Evolutionary conservation across 441 rosid genomes (phyloP).

Genomic region (Flueggea neowawraea): DNA sequence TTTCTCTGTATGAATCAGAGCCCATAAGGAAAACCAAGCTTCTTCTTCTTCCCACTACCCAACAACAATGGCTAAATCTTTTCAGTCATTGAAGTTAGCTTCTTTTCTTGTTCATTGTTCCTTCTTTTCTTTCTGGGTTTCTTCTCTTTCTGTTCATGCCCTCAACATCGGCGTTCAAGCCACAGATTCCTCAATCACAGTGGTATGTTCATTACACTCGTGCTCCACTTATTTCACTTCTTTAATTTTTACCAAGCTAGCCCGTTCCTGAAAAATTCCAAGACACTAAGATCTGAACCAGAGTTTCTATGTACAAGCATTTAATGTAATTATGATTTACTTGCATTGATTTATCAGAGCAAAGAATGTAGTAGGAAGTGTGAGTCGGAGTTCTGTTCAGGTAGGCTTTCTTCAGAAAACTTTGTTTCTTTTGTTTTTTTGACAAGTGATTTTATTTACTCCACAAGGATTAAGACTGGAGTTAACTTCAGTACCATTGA

Average conservation of each 20-base stretch:
- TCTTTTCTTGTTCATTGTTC: constrained; percentile 9
- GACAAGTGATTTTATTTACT: too few species aligned
- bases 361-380: constrained; percentile 86
- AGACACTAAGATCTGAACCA: too few species aligned
- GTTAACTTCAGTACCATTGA: too few species aligned
- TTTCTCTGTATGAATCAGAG: neutral
- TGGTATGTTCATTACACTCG: constrained; percentile 26
- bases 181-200: constrained; percentile 35
- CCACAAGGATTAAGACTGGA: too few species aligned
- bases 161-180: constrained; percentile 72
- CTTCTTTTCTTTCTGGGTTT: neutral
- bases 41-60: constrained; percentile 8
- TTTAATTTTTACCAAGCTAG: neutral
- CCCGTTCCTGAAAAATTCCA: too few species aligned
- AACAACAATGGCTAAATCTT: constrained; percentile 5
- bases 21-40: constrained; percentile 18
- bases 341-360: constrained; percentile 28
- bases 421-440: too few species aligned
- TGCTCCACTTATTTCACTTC: neutral
- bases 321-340: too few species aligned
- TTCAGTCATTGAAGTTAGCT: constrained; percentile 16
- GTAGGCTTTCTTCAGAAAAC: constrained; percentile 18
- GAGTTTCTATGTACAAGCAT: neutral
- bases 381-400: constrained; percentile 81
- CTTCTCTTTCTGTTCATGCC: constrained; percentile 27